These are phyloP conservation scores for Calonectria fujianensis DNA, from an alignment of 2,329 filamentous ascomycete species.

Conservation along the genomic window DNA sequence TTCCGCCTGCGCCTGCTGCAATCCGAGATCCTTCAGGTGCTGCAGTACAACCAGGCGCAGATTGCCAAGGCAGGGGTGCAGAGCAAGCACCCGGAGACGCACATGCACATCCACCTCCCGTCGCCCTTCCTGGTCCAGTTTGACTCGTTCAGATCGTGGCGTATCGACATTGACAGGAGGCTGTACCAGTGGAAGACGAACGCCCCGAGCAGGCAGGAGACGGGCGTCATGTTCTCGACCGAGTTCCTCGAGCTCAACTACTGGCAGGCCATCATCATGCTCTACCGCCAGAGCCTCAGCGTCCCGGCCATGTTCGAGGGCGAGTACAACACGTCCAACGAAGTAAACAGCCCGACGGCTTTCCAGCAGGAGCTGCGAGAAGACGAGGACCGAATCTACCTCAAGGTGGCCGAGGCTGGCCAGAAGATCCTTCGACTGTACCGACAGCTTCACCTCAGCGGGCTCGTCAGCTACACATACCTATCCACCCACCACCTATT, in stretches of 20 bases:
- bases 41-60: constrained; percentile 93
- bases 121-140: constrained; percentile 91
- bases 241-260: constrained; percentile 97
- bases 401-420: constrained; percentile 95
- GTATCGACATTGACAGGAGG: constrained; percentile 88
- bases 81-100: constrained; percentile 83
- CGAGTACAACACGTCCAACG: constrained; percentile 81
- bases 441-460: constrained; percentile 88
- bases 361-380: constrained; percentile 80
- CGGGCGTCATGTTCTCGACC: constrained; percentile 90
- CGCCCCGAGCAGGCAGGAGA: constrained; percentile 85
- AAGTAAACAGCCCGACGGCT: constrained; percentile 77
- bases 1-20: constrained; percentile 91
- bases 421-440: constrained; percentile 95
- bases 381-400: constrained; percentile 93
- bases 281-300: constrained; percentile 92
- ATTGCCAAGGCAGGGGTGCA: constrained; percentile 81
- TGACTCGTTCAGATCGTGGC: constrained; percentile 90
- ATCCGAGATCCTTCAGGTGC: constrained; percentile 94
- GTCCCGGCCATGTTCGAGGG: constrained; percentile 89
- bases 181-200: constrained; percentile 91
- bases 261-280: constrained; percentile 97
- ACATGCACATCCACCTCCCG: constrained; percentile 85
- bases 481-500: constrained; percentile 96
- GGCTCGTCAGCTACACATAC: constrained; percentile 96